Base-by-base conservation (phyloP, 2,329 filamentous ascomycete species). In the Xylariaceae sp. region DNA sequence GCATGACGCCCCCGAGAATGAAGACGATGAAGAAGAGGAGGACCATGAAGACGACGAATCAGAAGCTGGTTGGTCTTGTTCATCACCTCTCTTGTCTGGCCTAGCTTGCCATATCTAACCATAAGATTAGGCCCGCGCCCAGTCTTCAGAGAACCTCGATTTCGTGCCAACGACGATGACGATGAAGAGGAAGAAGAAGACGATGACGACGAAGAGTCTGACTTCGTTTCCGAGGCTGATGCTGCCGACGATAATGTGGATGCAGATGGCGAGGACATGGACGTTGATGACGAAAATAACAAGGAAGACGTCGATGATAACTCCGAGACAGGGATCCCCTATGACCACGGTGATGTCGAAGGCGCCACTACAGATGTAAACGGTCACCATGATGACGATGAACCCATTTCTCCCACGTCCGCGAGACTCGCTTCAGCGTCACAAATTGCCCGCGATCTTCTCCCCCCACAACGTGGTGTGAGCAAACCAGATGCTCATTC, bases 401-500 rank as follows among this genome's bases (percentile, higher is more conserved):
- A 51, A 39, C 56, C 64, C 34, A 29, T 64, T 63, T 53, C 70
- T 55, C 58, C 75, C 64, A 60, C 74, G 10, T 60, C 64, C 6
- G 57, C 54, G 23, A 59, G 79, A 50, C 75, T 79, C 49, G 76
- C 79, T 21, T 82, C 80, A 19, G 77, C 80, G 22, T 80, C 83
- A 20, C 83, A 83, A 56, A 71, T 87, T 49, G 77, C 85, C 54
- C 78, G 82, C 59, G 86, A 92, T 63, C 70, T 91, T 27, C 71
- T 91, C 32, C 86, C 87, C 49, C 76, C 83, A 22, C 80, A 83
- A 44, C 76, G 80, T 46, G 83, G 83, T 33, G 68, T 75, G 6
- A 73, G 79, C 50, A 83, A 80, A 49, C 77, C 83, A 14, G 82
- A 83, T 49, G 87, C 86, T 14, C 85, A 88, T 64, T 90, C 87